Base-by-base conservation (phyloP, 2,329 filamentous ascomycete species). In the Epichloe bromicola region DNA sequence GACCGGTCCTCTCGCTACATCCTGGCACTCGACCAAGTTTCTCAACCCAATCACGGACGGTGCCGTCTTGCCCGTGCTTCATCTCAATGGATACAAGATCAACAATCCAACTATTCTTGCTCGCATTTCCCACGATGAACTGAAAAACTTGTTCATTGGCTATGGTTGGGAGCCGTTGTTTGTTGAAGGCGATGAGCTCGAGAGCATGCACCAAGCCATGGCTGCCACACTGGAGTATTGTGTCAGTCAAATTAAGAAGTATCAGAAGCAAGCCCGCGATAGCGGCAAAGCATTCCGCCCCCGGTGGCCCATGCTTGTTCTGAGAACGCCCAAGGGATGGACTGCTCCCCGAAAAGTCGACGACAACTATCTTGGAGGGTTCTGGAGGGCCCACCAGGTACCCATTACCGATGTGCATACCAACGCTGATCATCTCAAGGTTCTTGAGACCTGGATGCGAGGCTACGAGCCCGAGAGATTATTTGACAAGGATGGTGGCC, bases 21-120 rank as follows among this genome's bases (percentile, higher is more conserved):
- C 82, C 51, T 90, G 86, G 86, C 86, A 90, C 68, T 85, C 82
- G 67, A 89, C 78, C 61, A 90, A 90, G 65, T 89, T 88, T 67
- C 74, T 90, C 56, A 88, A 89, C 62, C 86, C 86, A 4, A 83
- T 86, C 58, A 83, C 78, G 0, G 85, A 89, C 59, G 86, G 86
- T 33, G 86, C 85, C 38, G 86, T 90, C 7, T 73, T 90, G 1
- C 86, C 86, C 0, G 80, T 90, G 5, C 74, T 90, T 11, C 85
- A 90, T 64, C 73, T 90, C 36, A 90, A 90, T 59, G 86, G 86
- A 45, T 90, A 89, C 75, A 90, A 90, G 73, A 89, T 89, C 71
- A 86, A 87, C 71, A 87, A 88, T 65, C 84, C 84, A 8, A 89
- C 82, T 5, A 62, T 90, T 0, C 75, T 89, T 15, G 80, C 85